Percentiles rank a stretch among this genome's conserved stretches.
These are phyloP conservation scores for Diaporthe amygdali DNA, from an alignment of 2,329 filamentous ascomycete genomes.

Conservation along the genomic window DNA sequence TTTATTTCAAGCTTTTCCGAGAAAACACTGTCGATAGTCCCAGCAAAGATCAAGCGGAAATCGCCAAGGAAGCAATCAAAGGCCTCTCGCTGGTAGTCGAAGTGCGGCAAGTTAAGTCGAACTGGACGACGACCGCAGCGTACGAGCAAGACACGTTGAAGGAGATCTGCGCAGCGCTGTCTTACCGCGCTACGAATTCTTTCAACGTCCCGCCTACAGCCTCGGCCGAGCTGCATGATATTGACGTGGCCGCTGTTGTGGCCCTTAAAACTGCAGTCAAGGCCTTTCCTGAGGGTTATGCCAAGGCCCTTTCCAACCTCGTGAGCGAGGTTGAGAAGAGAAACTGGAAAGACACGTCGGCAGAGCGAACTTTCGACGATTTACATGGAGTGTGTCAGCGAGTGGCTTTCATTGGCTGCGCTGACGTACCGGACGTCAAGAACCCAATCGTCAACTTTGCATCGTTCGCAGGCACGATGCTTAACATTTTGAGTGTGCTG, in stretches of 20 bases:
- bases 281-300: conserved; percentile 20
- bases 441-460: conserved; percentile 48
- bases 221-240: not conserved
- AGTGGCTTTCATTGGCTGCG: conserved; percentile 56
- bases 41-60: conserved; percentile 44
- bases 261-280: conserved; percentile 34
- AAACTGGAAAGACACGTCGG: conserved; percentile 9
- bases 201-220: conserved; percentile 16
- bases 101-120: conserved; percentile 39
- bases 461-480: conserved; percentile 41
- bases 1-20: conserved; percentile 46
- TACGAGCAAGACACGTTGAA: conserved; percentile 13
- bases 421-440: conserved; percentile 31
- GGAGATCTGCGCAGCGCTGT: conserved; percentile 33
- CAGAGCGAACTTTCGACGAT: conserved; percentile 33
- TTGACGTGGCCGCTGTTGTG: conserved; percentile 30
- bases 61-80: conserved; percentile 49
- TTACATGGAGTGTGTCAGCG: conserved; percentile 38
- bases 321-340: conserved; percentile 30
- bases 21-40: conserved; percentile 34
- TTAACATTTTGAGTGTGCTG: conserved; percentile 20
- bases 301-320: conserved; percentile 30
- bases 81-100: conserved; percentile 51
- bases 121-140: conserved; percentile 7
- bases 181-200: conserved; percentile 28